Conservation (phyloP, 176 grass and related monocot species). For the Dendrocalamus sinicus region DNA sequence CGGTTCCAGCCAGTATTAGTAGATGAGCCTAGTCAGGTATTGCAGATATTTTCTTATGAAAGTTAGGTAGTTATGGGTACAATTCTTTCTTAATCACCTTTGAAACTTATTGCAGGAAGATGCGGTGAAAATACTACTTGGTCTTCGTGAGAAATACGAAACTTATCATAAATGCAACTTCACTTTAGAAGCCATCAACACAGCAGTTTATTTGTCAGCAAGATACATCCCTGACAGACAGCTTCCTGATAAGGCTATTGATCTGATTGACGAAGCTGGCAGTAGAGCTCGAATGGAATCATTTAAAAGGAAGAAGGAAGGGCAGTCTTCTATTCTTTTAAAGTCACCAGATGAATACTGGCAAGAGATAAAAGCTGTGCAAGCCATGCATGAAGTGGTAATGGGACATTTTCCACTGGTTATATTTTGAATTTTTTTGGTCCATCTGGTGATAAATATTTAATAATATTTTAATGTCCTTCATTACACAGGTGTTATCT, state of each 20-base stretch:
- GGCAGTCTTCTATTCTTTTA: conserved; percentile 71
- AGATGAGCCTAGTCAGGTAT: conserved; percentile 86
- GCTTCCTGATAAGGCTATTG: conserved; percentile 99
- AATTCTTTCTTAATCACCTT: conserved; percentile 29
- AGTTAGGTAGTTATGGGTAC: conserved; percentile 5
- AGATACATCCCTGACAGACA: conserved; percentile 96
- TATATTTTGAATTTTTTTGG: conserved; percentile 17
- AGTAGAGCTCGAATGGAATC: conserved; percentile 91
- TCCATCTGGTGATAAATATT: conserved; percentile 9
- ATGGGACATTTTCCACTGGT: conserved; percentile 31
- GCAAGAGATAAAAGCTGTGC: conserved; percentile 93
- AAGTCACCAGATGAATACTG: conserved; percentile 94
- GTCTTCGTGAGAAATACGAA: conserved; percentile 88
- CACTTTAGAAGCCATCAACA: conserved; percentile 86
- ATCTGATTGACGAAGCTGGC: conserved; percentile 98
- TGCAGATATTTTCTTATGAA: conserved; percentile 31
- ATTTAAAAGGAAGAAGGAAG: conserved; percentile 81
- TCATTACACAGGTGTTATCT: conserved; percentile 58
- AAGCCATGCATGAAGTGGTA: conserved; percentile 94
- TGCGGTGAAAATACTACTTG: conserved; percentile 82
- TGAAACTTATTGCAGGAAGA: conserved; percentile 70
- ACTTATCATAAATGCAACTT: conserved; percentile 88
- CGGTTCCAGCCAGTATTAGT: conserved; percentile 89
- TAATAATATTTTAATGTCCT: conserved; percentile 25
- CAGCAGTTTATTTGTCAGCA: conserved; percentile 96